A percentile compares a stretch with the other conserved stretches of the same genome.
phyloP scores from a whole-genome alignment of 768 basidiomycete genomes.

The Kwoniella botswanensis region DNA sequence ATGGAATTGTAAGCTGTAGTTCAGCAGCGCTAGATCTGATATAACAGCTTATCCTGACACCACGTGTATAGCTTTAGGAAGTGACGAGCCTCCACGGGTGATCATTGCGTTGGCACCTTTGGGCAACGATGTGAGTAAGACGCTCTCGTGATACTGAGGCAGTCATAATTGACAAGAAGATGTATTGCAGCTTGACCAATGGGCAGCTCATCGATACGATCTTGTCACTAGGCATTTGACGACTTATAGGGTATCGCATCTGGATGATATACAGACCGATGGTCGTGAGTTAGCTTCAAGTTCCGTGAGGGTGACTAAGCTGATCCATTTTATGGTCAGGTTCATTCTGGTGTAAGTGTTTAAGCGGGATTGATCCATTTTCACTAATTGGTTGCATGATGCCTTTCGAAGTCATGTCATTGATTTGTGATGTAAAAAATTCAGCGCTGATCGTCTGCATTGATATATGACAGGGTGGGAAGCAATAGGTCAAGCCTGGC shows the following conservation, averaged over 20 bases:
- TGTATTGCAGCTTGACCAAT: constrained; percentile 39
- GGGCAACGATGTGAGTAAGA: constrained; percentile 54
- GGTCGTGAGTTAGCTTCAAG: constrained; percentile 39
- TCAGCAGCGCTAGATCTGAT: background rate
- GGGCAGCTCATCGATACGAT: constrained; percentile 58
- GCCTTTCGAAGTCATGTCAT: no score
- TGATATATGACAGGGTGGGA: constrained; percentile 51
- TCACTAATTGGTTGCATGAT: background rate
- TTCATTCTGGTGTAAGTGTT: constrained; percentile 53
- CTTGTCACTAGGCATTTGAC: constrained; percentile 45
- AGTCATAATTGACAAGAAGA: no score
- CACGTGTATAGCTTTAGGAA: constrained; percentile 34
- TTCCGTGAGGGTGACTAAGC: background rate
- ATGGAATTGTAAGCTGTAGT: constrained; percentile 50
- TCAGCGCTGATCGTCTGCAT: background rate
- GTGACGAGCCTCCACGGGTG: constrained; percentile 52
- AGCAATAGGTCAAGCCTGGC: constrained; percentile 56
- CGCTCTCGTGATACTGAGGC: no score
- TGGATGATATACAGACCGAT: constrained; percentile 45
- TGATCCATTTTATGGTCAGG: constrained; percentile 16
- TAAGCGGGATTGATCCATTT: background rate
- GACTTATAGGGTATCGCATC: constrained; percentile 47
- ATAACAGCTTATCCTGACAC: background rate
- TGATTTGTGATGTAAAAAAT: no score
- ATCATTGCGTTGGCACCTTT: constrained; percentile 55